Evolutionary conservation across 2,329 filamentous ascomycete species (phyloP), one percentile per base, ranked within the genome.

Genomic region (Aspergillus fischeri): DNA sequence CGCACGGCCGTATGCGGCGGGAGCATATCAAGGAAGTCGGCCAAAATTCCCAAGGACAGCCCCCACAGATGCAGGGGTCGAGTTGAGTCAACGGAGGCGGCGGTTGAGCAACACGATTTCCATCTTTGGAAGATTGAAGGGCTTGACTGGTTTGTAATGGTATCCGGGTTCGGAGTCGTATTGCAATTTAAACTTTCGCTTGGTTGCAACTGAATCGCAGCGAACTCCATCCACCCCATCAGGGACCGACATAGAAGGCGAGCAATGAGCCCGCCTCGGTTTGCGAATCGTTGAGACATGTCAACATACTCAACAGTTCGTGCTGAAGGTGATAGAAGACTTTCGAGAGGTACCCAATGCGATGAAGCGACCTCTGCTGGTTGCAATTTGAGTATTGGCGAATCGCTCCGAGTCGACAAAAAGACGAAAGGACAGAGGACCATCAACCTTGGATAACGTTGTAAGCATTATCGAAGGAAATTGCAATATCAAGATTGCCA

Each of bases 361-460:
- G 83, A 82, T 1, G 85, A 85, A 25, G 84, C 86, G 21, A 89
- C 85, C 73, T 90, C 87, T 32, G 83, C 82, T 4, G 86, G 86
- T 65, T 89, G 86, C n/a, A 89, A 76, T 49, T 78, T 79, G 42
- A 89, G 76, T 1, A 80, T 72, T 4, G 86, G 84, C 4, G 83
- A 75, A 25, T 79, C 75, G 28, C 81, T 80, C 20, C 78, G 78
- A 2, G 83, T 87, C 55, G 85, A 73, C 25, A 90, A 74, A 69
- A 87, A 89, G 47, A 89, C 78, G 69, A 86, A 88, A 0, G 87
- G 86, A 65, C 86, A 89, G 7, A 89, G 77, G 3, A 89, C 85
- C 84, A 89, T 87, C 25, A 89, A 73, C 8, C 84, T 85, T 62
- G 56, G 41, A 38, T 3, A 10, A 38, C 14, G 14, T 6, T 38